Percentiles rank a stretch among this genome's conserved stretches.
phyloP scores from a whole-genome alignment of 345 rosid genomes.

The Luvunga scandens region DNA sequence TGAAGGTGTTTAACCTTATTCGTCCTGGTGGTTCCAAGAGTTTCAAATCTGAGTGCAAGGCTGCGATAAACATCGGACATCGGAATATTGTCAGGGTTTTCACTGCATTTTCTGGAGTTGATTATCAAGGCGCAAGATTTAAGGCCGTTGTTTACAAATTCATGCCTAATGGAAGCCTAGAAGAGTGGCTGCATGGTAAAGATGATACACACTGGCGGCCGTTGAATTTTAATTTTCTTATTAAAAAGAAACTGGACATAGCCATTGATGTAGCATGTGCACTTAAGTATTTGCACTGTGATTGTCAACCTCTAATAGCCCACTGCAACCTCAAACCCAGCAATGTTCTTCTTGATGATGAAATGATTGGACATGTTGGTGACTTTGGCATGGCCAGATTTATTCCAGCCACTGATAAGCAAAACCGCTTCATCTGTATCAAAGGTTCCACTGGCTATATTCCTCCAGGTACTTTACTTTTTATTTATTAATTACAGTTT shows the following conservation, averaged over 20 bases:
- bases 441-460: conserved; percentile 10
- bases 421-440: conserved; percentile 1
- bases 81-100: conserved; percentile 10
- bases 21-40: neutral
- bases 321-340: too few species aligned
- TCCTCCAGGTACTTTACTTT: conserved; percentile 16
- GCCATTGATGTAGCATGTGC: conserved; percentile 2
- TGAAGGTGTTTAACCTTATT: conserved; percentile 12
- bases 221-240: neutral
- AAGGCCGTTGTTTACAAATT: conserved; percentile 11
- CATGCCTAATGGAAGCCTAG: conserved; percentile 18
- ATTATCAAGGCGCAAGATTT: conserved; percentile 13
- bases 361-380: neutral
- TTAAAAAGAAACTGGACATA: neutral
- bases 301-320: neutral
- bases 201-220: neutral
- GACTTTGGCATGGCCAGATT: conserved; percentile 1
- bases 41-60: neutral
- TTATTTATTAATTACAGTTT: too few species aligned
- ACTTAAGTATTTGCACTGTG: neutral
- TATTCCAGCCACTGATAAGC: neutral
- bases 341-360: too few species aligned
- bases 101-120: conserved; percentile 8
- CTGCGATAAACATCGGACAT: neutral
- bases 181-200: neutral